Evolutionary conservation across 768 basidiomycete genomes (phyloP).

Genomic region (Lactarius pseudohatsudake): DNA sequence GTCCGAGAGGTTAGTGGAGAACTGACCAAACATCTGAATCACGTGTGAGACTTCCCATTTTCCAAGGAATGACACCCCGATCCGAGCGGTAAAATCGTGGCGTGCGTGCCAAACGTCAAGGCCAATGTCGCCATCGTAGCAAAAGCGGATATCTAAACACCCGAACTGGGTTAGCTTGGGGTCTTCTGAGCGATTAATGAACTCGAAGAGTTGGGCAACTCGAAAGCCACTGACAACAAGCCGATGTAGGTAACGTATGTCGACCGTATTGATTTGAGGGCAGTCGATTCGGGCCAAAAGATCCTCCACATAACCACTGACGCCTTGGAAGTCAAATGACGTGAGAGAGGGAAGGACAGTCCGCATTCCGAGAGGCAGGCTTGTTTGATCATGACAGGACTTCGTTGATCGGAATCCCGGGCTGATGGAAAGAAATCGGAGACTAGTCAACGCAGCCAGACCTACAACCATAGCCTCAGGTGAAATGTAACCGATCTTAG

Average conservation of each 20-base stretch:
- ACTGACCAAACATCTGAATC: not conserved
- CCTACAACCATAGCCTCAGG: not conserved
- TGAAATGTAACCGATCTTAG: not conserved
- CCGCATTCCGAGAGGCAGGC: not conserved
- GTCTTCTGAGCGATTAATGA: not conserved
- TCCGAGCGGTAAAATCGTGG: not conserved
- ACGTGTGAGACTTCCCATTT: not conserved
- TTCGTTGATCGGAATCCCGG: not conserved
- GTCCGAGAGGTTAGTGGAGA: not conserved
- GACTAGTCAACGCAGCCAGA: not conserved
- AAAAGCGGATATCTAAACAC: not conserved
- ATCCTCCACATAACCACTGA: not conserved
- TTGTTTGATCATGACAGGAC: not conserved
- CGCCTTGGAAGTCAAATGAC: not conserved
- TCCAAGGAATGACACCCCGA: not conserved
- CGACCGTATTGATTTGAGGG: not conserved
- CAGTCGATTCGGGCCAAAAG: not conserved
- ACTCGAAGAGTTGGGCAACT: not conserved
- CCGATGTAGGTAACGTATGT: not conserved
- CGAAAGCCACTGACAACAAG: no score
- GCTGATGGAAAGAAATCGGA: not conserved
- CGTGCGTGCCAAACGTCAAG: rapidly evolving
- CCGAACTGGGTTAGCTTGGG: not conserved
- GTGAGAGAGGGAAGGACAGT: not conserved
- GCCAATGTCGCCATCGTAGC: not conserved